Conservation (phyloP, 176 grass and related monocot species). For the Melocanna baccifera region DNA sequence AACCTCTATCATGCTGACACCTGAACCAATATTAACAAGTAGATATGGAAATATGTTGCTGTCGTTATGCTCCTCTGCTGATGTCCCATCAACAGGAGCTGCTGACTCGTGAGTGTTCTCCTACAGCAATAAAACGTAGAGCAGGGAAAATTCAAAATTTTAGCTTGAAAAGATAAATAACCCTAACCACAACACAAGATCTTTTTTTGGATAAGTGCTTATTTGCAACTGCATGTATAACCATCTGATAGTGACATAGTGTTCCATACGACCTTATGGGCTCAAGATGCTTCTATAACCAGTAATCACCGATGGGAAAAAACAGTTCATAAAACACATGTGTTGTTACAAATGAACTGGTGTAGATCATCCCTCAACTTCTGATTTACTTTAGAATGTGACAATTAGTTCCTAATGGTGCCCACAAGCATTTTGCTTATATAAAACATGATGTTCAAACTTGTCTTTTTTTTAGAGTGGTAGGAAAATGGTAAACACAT, state of each 20-base stretch:
- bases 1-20: constrained; percentile 99
- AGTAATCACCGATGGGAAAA: not conserved
- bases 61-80: constrained; percentile 61
- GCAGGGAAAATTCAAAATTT: not conserved
- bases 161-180: not conserved
- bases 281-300: not conserved
- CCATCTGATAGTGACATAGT: not conserved
- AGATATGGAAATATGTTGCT: constrained; percentile 95
- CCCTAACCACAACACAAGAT: not conserved
- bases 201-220: not conserved
- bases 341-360: not conserved
- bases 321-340: not conserved
- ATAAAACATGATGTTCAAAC: not conserved
- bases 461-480: constrained; percentile 2
- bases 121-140: constrained; percentile 43
- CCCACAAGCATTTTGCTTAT: not conserved
- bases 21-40: constrained; percentile 99
- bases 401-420: constrained; percentile 4
- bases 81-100: constrained; percentile 47
- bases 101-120: constrained; percentile 47
- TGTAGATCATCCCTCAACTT: not conserved
- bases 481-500: not conserved
- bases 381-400: not conserved
- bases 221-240: not conserved
- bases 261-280: not conserved